phyloP scores from a whole-genome alignment of 495 filamentous ascomycete genomes.

The Achaetomiella virescens region DNA sequence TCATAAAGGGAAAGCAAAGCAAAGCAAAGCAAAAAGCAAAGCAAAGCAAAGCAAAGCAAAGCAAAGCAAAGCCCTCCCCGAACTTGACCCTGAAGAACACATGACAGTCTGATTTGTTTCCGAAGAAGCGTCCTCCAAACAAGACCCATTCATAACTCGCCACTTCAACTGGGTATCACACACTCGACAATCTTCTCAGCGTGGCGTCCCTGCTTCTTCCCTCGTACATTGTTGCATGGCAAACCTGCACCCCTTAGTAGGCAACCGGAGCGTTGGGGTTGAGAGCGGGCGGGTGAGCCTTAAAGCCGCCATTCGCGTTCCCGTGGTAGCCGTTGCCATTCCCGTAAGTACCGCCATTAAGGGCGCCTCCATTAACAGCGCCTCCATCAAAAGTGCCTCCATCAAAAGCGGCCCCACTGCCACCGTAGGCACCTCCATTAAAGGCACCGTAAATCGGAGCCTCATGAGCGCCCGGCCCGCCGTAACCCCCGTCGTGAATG shows the following conservation, averaged over 20 bases:
- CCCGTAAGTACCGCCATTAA: not conserved
- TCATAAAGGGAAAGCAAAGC: not conserved
- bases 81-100: not conserved
- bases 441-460: no score
- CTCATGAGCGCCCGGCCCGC: no score
- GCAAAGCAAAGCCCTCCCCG: not conserved
- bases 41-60: no score
- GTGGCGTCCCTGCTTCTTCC: not conserved
- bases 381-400: not conserved
- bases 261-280: not conserved
- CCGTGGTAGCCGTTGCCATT: not conserved
- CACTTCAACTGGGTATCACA: conserved; percentile 7
- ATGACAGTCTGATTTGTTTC: not conserved
- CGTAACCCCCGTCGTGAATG: not conserved
- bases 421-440: not conserved
- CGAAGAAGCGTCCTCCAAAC: not conserved
- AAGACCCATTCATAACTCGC: not conserved
- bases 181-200: not conserved
- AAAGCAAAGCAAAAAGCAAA: not conserved
- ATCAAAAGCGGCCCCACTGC: not conserved
- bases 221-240: not conserved
- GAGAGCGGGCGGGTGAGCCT: conserved; percentile 1
- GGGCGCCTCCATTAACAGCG: not conserved
- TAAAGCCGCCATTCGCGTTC: not conserved
- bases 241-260: not conserved